Base-by-base conservation (phyloP, 208 protist genomes). In the Trypanosoma scelopori region DNA sequence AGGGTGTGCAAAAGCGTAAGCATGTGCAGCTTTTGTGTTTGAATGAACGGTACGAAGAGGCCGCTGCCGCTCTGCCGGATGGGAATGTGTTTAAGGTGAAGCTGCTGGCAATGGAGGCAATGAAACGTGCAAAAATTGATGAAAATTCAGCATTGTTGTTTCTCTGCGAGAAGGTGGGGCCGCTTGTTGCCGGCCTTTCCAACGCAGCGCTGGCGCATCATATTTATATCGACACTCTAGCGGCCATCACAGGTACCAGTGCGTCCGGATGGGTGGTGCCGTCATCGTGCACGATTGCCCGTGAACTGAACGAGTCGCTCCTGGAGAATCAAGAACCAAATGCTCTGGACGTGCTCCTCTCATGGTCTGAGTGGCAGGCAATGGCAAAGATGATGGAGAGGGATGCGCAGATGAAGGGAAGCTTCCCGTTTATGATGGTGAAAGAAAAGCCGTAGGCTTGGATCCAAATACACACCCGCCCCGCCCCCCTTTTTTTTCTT, bases 231-330 rank as follows among this genome's bases (percentile, higher is more conserved):
- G 35, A 68, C 0, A 50, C 65, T 4, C 30, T 78, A 3, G 41
- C 64, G 1, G 22, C 32, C 5, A 28, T 68, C 16, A 28, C 67
- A 51, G 55, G 57, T 1, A 39, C 18, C 3, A 37, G 55, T n/a
- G 55, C 23, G n/a, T 4, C 52, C 32, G 28, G 30, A 23, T 46
- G 25, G 51, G 11, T 16, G 15, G n/a, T 39, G 47, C 18, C 53
- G 9, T 51, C 51, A 5, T 53, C 65, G 3, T 50, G 30, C 23
- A 41, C 2, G 11, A 68, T 93, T 9, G 84, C 87, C 0, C 62
- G 55, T 25, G 84, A 85, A 47, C 78, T 89, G 25, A 93, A 93
- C 65, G 87, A 90, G 27, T 77, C 75, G 22, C 68, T 93, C 1
- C 16, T 91, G 55, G 30, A 60, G 6, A 35, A 50, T 16, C 32